Evolutionary conservation across 129 eudicot genomes (phyloP), one percentile per base, ranked within the genome.

Genomic region (Saussurea involucrata): DNA sequence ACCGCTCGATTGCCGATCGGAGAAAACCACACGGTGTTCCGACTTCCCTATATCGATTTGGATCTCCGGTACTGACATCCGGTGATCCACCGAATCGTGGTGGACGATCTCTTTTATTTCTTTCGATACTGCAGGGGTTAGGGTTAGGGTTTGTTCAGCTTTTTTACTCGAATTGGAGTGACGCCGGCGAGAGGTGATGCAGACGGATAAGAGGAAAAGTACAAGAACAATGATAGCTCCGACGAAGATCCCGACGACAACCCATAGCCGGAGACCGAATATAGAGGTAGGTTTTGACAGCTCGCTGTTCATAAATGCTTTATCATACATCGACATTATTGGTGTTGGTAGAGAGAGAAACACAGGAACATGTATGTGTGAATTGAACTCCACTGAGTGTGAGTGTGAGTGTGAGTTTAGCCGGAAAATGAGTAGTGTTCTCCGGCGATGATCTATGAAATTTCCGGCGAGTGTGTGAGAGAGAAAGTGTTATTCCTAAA

Each of bases 1-100:
- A 22, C 97, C 98, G 57, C 98, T 91, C n/a, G 96, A 88, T 21
- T 88, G 95, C 79, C 94, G 85, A 83, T 90, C 97, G 12, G 92
- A 87, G 31, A 86, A 77, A 28, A 80, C 82, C 84, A 87, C 85
- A 79, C 90, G 85, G 76, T 93, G 98, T 67, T 90, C 98, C 73
- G 85, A 74, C 76, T 90, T 93, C 27, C 98, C 98, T 78, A 93
- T 81, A 57, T 93, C 98, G 74, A 93, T 90, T 82, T 93, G 98
- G 81, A 93, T 92, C 86, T 90, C 96, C 55, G 93, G 87, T 33
- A 82, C 75, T 10, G 72, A n/a, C 81, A 75, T 69, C 24, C 80
- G 81, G 72, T 75, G 87, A 82, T 78, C 82, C 72, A 66, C 78
- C 20, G 81, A 84, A 36, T 85, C 85, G 68, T 80, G 86, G 24